A percentile compares a stretch with the other conserved stretches of the same genome.
These are phyloP conservation scores for Aspergillus piperis DNA, from an alignment of 2,329 filamentous ascomycete genomes.

Conservation along the genomic window DNA sequence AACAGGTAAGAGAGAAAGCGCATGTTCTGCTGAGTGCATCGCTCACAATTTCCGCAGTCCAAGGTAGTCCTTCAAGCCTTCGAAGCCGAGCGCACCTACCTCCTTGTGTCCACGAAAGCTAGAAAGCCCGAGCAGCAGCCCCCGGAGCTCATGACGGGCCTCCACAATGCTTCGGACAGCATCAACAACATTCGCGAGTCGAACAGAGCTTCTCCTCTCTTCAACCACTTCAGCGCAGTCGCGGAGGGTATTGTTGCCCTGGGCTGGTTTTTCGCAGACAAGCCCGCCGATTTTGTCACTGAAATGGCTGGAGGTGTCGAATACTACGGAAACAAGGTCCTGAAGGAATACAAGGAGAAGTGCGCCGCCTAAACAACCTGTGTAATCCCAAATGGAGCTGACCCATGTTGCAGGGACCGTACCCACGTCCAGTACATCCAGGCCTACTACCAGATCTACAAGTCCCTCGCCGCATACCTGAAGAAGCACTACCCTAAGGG, in stretches of 20 bases:
- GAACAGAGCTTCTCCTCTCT: constrained; percentile 73
- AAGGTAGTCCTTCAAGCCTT: constrained; percentile 67
- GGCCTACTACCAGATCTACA: constrained; percentile 89
- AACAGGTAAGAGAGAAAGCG: constrained; percentile 63
- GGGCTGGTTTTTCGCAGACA: constrained; percentile 84
- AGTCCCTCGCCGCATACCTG: constrained; percentile 77
- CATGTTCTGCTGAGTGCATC: neutral
- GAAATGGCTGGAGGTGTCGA: constrained; percentile 82
- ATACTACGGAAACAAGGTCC: constrained; percentile 90
- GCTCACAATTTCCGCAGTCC: constrained; percentile 44
- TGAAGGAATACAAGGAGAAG: constrained; percentile 88
- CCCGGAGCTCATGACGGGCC: constrained; percentile 76
- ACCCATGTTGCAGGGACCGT: constrained; percentile 60
- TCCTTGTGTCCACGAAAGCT: constrained; percentile 84
- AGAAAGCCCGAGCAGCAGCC: constrained; percentile 83
- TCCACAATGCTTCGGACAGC: constrained; percentile 77
- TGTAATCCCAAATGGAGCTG: constrained; percentile 17
- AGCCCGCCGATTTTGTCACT: constrained; percentile 81
- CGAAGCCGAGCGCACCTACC: constrained; percentile 80
- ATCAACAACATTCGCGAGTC: constrained; percentile 79
- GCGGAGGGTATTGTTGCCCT: constrained; percentile 87
- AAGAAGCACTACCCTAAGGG: constrained; percentile 79
- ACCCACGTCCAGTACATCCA: constrained; percentile 86
- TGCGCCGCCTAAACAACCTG: constrained; percentile 38
- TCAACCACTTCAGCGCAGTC: constrained; percentile 82